Conservation (phyloP, 768 basidiomycete genomes). For the Lactarius sp. region DNA sequence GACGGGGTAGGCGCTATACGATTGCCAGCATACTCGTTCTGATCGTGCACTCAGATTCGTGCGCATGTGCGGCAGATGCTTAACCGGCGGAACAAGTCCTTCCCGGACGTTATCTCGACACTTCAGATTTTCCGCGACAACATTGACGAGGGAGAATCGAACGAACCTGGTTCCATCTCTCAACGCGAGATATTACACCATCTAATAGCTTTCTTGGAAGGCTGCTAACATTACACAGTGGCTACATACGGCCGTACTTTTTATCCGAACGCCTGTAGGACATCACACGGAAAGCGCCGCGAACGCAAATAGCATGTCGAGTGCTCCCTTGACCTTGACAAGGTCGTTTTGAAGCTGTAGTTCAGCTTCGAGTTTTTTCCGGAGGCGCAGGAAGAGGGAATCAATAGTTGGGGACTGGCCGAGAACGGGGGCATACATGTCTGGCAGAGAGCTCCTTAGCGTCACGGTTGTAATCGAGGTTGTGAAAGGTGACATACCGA, state of each 20-base stretch:
- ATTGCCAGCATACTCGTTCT: neutral
- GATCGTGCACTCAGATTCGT: slow-evolving; percentile 52
- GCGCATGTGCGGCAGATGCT: slow-evolving; percentile 74
- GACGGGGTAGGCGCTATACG: slow-evolving; percentile 68
- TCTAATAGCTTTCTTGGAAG: slow-evolving; percentile 58
- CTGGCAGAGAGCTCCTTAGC: slow-evolving; percentile 39
- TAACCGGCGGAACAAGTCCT: slow-evolving; percentile 60
- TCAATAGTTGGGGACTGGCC: slow-evolving; percentile 94
- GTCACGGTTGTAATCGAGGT: slow-evolving; percentile 1
- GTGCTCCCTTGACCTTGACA: slow-evolving; percentile 72
- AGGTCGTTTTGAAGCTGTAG: slow-evolving; percentile 86
- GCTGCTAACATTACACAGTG: slow-evolving; percentile 29
- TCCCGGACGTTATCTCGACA: slow-evolving; percentile 67
- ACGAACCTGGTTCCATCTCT: slow-evolving; percentile 38
- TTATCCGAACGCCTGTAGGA: slow-evolving; percentile 20
- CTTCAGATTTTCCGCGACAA: slow-evolving; percentile 70
- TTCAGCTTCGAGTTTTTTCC: slow-evolving; percentile 81
- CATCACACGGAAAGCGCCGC: slow-evolving; percentile 35
- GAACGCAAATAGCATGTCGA: slow-evolving; percentile 85
- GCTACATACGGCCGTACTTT: slow-evolving; percentile 18
- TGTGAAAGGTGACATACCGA: slow-evolving; percentile 52
- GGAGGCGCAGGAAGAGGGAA: slow-evolving; percentile 71
- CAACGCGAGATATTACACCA: slow-evolving; percentile 66
- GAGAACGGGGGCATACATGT: slow-evolving; percentile 88
- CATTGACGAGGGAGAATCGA: slow-evolving; percentile 49